These are phyloP conservation scores for Acacia melanoxylon DNA, from an alignment of 306 rosid genomes.

Conservation along the genomic window DNA sequence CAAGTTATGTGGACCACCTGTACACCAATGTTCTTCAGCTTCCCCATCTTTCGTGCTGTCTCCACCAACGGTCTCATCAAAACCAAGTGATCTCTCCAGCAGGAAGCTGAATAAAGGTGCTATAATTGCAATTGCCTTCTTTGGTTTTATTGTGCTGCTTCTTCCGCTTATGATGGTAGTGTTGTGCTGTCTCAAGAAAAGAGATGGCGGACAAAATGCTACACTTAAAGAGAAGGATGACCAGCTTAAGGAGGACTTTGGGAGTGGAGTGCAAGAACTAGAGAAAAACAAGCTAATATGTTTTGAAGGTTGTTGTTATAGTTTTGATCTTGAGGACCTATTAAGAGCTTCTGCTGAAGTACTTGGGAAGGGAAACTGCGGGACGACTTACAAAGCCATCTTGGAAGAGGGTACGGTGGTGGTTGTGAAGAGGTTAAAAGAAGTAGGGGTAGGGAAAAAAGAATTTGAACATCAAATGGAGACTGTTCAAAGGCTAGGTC, in stretches of 20 bases:
- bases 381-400: slow-evolving; percentile 79
- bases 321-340: slow-evolving; percentile 80
- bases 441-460: slow-evolving; percentile 57
- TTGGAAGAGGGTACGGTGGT: slow-evolving; percentile 73
- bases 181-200: slow-evolving; percentile 59
- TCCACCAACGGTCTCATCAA: slow-evolving; percentile 31
- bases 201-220: slow-evolving; percentile 31
- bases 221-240: slow-evolving; percentile 46
- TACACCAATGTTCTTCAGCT: slow-evolving; percentile 49
- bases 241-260: slow-evolving; percentile 63
- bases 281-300: slow-evolving; percentile 69
- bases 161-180: slow-evolving; percentile 39
- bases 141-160: slow-evolving; percentile 41
- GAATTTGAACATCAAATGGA: slow-evolving; percentile 86
- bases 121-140: slow-evolving; percentile 54
- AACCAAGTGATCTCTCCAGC: slow-evolving; percentile 39
- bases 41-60: slow-evolving; percentile 40
- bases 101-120: slow-evolving; percentile 48
- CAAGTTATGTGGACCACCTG: slow-evolving; percentile 73
- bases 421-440: slow-evolving; percentile 76
- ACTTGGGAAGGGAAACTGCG: slow-evolving; percentile 81
- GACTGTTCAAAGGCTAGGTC: slow-evolving; percentile 53
- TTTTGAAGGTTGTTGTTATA: slow-evolving; percentile 58
- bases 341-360: slow-evolving; percentile 86
- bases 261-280: slow-evolving; percentile 80